Percentiles rank a stretch among this genome's conserved stretches.
Conservation (phyloP, 257 asterid genomes). For the Ligustrum vulgare region DNA sequence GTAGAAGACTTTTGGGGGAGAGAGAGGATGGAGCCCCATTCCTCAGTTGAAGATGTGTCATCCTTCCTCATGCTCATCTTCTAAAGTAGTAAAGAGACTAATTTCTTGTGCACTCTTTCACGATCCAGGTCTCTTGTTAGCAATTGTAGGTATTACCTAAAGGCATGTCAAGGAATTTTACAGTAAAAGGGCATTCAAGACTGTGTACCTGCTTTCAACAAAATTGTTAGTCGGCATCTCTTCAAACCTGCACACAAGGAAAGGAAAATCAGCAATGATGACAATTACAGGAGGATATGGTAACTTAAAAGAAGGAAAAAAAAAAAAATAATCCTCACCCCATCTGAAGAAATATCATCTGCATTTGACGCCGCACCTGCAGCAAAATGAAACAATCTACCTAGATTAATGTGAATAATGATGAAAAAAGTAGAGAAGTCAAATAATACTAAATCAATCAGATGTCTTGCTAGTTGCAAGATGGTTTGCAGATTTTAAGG, state of each 20-base stretch:
- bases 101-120: not conserved
- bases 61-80: not conserved
- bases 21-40: not conserved
- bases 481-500: not conserved
- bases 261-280: conserved; percentile 19
- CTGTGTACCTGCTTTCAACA: conserved; percentile 86
- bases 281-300: not conserved
- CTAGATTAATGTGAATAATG: not conserved
- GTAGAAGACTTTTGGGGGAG: not conserved
- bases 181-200: conserved; percentile 5
- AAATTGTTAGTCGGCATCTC: conserved; percentile 96
- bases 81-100: not conserved
- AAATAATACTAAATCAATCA: not conserved
- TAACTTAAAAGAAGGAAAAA: not conserved
- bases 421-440: not conserved
- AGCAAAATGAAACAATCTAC: conserved; percentile 20
- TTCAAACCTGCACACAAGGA: conserved; percentile 68
- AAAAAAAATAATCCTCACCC: conserved; percentile 50
- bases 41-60: not conserved
- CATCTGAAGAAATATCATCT: conserved; percentile 88
- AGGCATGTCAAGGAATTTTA: conserved; percentile 9
- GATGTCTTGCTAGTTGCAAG: conserved; percentile 7
- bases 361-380: conserved; percentile 86
- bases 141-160: conserved; percentile 1
- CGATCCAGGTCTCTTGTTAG: not conserved